Evolutionary conservation across 2,329 filamentous ascomycete species (phyloP).

Genomic region (Atkinsonella texensis): DNA sequence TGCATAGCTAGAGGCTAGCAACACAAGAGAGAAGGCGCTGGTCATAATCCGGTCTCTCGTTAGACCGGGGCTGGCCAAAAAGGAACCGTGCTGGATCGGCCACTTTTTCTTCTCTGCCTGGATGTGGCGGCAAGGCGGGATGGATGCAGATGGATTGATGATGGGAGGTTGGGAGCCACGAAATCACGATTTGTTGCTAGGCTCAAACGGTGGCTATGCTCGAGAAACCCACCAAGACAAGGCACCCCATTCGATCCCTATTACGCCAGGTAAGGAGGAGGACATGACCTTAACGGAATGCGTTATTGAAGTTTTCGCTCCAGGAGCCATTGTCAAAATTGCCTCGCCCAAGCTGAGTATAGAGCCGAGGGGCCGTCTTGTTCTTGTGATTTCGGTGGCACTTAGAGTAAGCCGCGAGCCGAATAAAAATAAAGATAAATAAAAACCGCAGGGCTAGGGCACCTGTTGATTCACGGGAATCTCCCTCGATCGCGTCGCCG

Average conservation of each 20-base stretch:
- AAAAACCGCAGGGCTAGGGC: too few relatives aligned
- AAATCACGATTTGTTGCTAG: background rate
- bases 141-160: too few relatives aligned
- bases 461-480: too few relatives aligned
- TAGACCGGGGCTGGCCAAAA: background rate
- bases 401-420: background rate
- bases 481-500: too few relatives aligned
- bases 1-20: background rate
- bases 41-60: background rate
- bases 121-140: too few relatives aligned
- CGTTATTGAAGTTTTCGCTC: background rate
- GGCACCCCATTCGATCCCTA: background rate
- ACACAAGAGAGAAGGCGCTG: conserved; percentile 1
- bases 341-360: conserved; percentile 2
- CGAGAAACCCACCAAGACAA: background rate
- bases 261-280: background rate
- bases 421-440: background rate
- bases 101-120: too few relatives aligned
- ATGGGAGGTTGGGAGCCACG: background rate
- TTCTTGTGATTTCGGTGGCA: background rate
- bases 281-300: background rate
- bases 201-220: background rate
- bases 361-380: background rate
- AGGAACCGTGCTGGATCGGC: background rate
- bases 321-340: conserved; percentile 1